Evolutionary conservation across 2,329 filamentous ascomycete genomes (phyloP), one percentile per base, ranked within the genome.

Genomic region (Aspergillus sp.): DNA sequence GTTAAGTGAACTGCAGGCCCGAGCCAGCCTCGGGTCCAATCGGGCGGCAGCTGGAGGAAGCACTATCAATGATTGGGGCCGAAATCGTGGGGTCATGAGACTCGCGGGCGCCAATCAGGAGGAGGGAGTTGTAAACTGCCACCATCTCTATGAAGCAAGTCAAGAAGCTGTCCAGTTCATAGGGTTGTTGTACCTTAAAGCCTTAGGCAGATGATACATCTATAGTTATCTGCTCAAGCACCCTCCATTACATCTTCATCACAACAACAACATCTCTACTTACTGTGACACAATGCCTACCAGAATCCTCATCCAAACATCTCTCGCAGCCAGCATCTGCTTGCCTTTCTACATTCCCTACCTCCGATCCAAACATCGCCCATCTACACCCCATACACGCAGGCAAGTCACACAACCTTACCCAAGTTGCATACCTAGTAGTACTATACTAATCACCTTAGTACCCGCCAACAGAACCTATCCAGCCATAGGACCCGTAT

Each of bases 271-370:
- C 32, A 36, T 5, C 32, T 36, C 32, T 13, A 36, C 4, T 13
- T 1, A 32, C 12, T 13, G 32, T 36, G 32, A 13, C 2, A 28
- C 6, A 30, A 60, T 63, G 60, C 13, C 57, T 13, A 36, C 32
- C 28, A 58, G 30, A 41, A 1, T 52, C 4, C n/a, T 39, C 4
- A 19, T 58, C 4, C 39, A 55, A 2, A 32, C 30, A 12, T 64
- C 62, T 4, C 23, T 64, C 15, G 28, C 39, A 30, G 57, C 57
- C 2, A 54, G 57, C 3, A 47, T 64, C 15, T 64, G 57, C 19
- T 49, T 48, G 2, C 62, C 62, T 1, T 64, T 62, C 50, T 59
- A 60, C 19, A 15, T 60, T 1, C 62, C 62, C 6, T 64, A 64
- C 41, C 12, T 21, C 2, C 51, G 15, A 8, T 62, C 62, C 1